Base-by-base conservation (phyloP, 2,329 filamentous ascomycete species). In the Colletotrichum tanaceti region DNA sequence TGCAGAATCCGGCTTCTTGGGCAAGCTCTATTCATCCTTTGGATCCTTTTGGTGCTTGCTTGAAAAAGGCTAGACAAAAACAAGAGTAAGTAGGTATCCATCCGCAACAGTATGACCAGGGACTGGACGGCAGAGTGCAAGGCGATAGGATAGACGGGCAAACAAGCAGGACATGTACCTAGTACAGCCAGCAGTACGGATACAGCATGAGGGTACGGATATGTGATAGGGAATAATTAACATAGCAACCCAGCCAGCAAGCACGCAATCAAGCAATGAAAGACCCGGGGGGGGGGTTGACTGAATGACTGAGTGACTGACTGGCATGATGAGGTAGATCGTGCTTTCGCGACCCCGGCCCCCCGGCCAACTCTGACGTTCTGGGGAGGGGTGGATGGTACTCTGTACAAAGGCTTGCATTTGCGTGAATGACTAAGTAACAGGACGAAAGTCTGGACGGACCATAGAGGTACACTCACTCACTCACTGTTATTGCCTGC, bases 401-500 rank as follows among this genome's bases (percentile, higher is more conserved):
- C n/a, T n/a, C n/a, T n/a, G 58, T 49, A 32, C n/a, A 43, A 49
- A 14, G 54, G 39, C 39, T 58, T 28, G 28, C 28, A 6, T 28
- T 35, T 20, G 65, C n/a, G 44, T 32, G 62, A 65, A 43, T 66
- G 66, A 68, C 62, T 57, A 57, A 65, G n/a, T n/a, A n/a, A n/a
- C 22, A 22, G 22, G 54, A 52, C 32, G n/a, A 65, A 38, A 58
- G 62, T 58, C 62, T 24, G 41, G 55, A 65, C 28, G 41, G 39
- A 41, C 24, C 22, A 53, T 28, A 28, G n/a, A n/a, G n/a, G n/a
- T n/a, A n/a, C n/a, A n/a, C n/a, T n/a, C n/a, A n/a, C n/a, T n/a
- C n/a, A n/a, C n/a, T n/a, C n/a, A n/a, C n/a, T n/a, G n/a, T n/a
- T n/a, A n/a, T n/a, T n/a, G n/a, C n/a, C n/a, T n/a, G n/a, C n/a